Evolutionary conservation across 1,139 yeast species (phyloP), one percentile per base, ranked within the genome.

Genomic region (Ashbya aceris): DNA sequence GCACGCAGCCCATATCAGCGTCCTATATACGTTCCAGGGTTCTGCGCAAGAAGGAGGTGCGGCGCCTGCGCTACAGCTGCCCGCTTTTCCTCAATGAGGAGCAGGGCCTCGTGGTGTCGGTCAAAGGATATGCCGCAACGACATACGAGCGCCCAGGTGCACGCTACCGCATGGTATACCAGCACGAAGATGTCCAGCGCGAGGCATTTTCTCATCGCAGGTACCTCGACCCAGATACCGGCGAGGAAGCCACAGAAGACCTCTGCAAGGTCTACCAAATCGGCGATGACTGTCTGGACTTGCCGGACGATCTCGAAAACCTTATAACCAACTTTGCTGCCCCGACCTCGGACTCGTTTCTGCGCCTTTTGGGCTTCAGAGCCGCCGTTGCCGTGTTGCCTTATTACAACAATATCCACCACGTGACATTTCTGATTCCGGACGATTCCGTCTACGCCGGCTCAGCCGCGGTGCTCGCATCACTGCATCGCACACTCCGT

Each of bases 51-150:
- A 79, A 75, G 46, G 82, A 79, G 46, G 70, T 83, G 8, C 74
- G 74, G 44, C 65, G 95, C 40, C 71, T 79, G 2, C 73, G 72
- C 37, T 83, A 83, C 54, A 70, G 76, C 9, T 76, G 85, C 49
- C 74, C 78, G n/a, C 48, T 79, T 35, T 68, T 69, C 6, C 56
- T 79, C 3, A 65, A 68, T 3, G 76, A 78, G 2, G 64, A 66
- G 1, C 49, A 43, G 3, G 44, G 51, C 28, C 49, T 86, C 11
- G 70, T 72, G 0, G 73, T 91, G 40, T 81, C 86, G 0, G 68
- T 87, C 1, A 76, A 74, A 51, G 96, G 95, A 0, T 83, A 79
- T 53, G 65, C 82, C 0, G 67, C 83, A n/a, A 74, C 72, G 49
- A 66, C 71, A 11, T 76, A 74, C 42, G 82, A 79, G 46, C 69